Evolutionary conservation across 345 rosid species (phyloP).

Genomic region (Carallia pectinifolia): DNA sequence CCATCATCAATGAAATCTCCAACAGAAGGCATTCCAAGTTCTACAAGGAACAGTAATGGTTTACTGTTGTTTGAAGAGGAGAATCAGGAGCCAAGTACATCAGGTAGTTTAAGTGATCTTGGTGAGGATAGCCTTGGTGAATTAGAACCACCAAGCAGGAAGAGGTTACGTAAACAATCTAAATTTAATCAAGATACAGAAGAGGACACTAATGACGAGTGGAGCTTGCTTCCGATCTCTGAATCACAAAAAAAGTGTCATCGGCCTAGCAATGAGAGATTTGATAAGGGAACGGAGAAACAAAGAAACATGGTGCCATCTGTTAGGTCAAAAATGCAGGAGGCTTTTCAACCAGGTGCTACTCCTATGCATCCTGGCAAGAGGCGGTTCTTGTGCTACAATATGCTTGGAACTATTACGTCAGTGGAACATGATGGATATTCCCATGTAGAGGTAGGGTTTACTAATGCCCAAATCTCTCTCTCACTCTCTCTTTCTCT

Average conservation of each 20-base stretch:
- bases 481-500: background rate
- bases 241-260: slow-evolving; percentile 39
- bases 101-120: slow-evolving; percentile 68
- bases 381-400: slow-evolving; percentile 85
- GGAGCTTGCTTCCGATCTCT: slow-evolving; percentile 37
- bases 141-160: slow-evolving; percentile 58
- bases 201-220: slow-evolving; percentile 46
- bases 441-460: slow-evolving; percentile 83
- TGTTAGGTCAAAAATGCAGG: slow-evolving; percentile 68
- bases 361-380: slow-evolving; percentile 73
- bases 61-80: slow-evolving; percentile 73
- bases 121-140: slow-evolving; percentile 60
- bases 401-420: slow-evolving; percentile 88
- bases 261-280: slow-evolving; percentile 37
- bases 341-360: slow-evolving; percentile 89
- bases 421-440: slow-evolving; percentile 83
- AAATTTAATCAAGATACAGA: slow-evolving; percentile 41
- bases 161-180: slow-evolving; percentile 60
- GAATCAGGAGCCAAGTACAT: slow-evolving; percentile 45
- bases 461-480: background rate
- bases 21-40: slow-evolving; percentile 64
- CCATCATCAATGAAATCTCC: slow-evolving; percentile 93
- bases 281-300: slow-evolving; percentile 38
- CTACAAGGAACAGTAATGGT: slow-evolving; percentile 65
- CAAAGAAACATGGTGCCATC: slow-evolving; percentile 31